Conservation (phyloP, 1,284 basidiomycete species). For the Neolentinus lepideus region DNA sequence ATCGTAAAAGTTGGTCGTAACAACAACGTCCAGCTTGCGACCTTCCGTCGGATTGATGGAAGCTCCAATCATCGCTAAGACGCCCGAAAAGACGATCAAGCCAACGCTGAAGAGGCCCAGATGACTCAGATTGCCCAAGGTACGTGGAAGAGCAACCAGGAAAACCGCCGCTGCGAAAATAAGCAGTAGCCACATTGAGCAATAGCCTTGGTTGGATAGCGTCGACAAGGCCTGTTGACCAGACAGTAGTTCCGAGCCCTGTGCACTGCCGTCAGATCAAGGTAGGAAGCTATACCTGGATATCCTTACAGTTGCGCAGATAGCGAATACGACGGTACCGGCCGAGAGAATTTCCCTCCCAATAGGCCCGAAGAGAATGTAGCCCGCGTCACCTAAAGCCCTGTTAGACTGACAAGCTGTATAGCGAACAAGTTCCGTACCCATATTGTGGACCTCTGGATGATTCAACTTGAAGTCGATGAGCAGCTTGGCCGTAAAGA, state of each 20-base stretch:
- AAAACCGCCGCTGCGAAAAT: constrained; percentile 39
- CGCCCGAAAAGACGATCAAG: constrained; percentile 34
- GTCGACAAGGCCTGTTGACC: constrained; percentile 43
- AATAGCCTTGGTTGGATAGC: constrained; percentile 40
- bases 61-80: constrained; percentile 45
- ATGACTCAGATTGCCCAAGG: constrained; percentile 37
- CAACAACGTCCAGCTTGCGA: constrained; percentile 30
- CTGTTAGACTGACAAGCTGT: constrained; percentile 38
- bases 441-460: constrained; percentile 49
- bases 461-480: constrained; percentile 54
- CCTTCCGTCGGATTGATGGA: constrained; percentile 37
- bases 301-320: constrained; percentile 32
- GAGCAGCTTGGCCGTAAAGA: constrained; percentile 45
- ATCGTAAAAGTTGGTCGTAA: constrained; percentile 36
- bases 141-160: constrained; percentile 39
- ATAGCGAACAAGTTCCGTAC: constrained; percentile 16
- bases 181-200: constrained; percentile 33
- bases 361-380: constrained; percentile 41
- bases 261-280: neutral
- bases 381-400: constrained; percentile 43
- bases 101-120: constrained; percentile 35
- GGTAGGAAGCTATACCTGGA: constrained; percentile 13
- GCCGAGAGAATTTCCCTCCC: constrained; percentile 36
- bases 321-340: constrained; percentile 47
- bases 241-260: constrained; percentile 42